These are phyloP conservation scores for Conringia planisiliqua DNA, from an alignment of 345 rosid genomes.

Conservation along the genomic window DNA sequence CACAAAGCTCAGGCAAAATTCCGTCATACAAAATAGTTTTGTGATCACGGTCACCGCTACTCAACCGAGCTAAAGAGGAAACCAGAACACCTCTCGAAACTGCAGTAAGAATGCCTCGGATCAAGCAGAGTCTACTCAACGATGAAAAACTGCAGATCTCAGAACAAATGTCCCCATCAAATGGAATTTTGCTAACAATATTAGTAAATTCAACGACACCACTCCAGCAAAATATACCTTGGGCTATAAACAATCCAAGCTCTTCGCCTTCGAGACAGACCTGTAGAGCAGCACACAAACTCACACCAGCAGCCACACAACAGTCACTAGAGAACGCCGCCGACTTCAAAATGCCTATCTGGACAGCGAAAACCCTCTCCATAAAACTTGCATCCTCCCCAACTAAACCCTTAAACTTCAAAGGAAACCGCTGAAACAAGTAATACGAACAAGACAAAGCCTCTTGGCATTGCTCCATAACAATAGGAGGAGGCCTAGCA, in stretches of 20 bases:
- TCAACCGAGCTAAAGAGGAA: constrained; percentile 41
- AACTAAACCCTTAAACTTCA: constrained; percentile 42
- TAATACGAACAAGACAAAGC: constrained; percentile 87
- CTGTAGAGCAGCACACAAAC: constrained; percentile 79
- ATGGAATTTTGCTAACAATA: constrained; percentile 55
- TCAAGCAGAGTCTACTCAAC: constrained; percentile 85
- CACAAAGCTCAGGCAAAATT: constrained; percentile 80
- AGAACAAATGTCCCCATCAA: constrained; percentile 52
- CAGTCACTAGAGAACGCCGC: constrained; percentile 79
- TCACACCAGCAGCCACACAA: constrained; percentile 90
- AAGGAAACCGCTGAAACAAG: constrained; percentile 82
- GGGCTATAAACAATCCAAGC: constrained; percentile 64
- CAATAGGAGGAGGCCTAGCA: constrained; percentile 85
- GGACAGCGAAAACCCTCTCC: constrained; percentile 55
- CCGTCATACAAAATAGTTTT: constrained; percentile 74
- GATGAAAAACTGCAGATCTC: constrained; percentile 58
- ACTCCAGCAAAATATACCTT: constrained; percentile 51
- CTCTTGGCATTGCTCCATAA: constrained; percentile 95
- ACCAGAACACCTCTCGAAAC: constrained; percentile 71
- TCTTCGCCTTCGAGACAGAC: constrained; percentile 64
- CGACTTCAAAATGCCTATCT: constrained; percentile 60
- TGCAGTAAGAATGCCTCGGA: constrained; percentile 94
- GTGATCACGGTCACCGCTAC: constrained; percentile 34
- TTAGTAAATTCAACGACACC: constrained; percentile 31
- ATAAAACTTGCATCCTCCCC: constrained; percentile 42